Evolutionary conservation across 129 eudicot species (phyloP), one percentile per base, ranked within the genome.

Genomic region (Dittrichia graveolens): DNA sequence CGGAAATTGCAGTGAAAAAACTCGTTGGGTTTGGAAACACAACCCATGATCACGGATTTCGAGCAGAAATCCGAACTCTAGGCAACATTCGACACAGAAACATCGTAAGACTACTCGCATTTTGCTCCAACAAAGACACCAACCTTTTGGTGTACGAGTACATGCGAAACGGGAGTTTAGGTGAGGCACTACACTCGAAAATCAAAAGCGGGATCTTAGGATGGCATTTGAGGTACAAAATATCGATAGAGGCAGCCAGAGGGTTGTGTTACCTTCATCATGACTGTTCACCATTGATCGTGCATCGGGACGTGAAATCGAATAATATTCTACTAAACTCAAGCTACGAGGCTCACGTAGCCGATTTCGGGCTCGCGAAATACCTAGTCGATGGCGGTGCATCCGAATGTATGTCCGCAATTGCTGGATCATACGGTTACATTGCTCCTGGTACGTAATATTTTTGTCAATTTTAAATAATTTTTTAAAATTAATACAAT

Each of bases 401-500:
- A 40, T 85, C 97, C 6, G 87, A 90, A 72, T 85, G 93, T 79
- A 94, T 94, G 99, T 94, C 99, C 1, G 96, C 94, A 0, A 83
- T 94, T 61, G 97, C 97, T 4, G 99, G 99, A 3, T 94, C 99
- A 7, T 94, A 94, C 61, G 99, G 99, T 38, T 94, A 94, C 84
- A 94, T 94, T 61, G 99, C 99, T 70, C 99, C 99, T 35, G 98
- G 98, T 93, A 92, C 41, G 83, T 50, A 4, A 75, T 42, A 75
- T 3, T 59, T 37, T 61, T 19, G 0, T 45, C 19, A 50, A 12
- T 4, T 12, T 12, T 50, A 1, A 13, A 4, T n/a, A 9, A 49
- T 18, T 40, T 50, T 55, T 70, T 6, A 56, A 8, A 15, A 66
- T 18, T 18, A 57, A 6, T 45, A 44, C 16, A 45, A 5, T 46